Evolutionary conservation across 169 alveolate species (phyloP).

Genomic region (Eimeria necatrix): DNA sequence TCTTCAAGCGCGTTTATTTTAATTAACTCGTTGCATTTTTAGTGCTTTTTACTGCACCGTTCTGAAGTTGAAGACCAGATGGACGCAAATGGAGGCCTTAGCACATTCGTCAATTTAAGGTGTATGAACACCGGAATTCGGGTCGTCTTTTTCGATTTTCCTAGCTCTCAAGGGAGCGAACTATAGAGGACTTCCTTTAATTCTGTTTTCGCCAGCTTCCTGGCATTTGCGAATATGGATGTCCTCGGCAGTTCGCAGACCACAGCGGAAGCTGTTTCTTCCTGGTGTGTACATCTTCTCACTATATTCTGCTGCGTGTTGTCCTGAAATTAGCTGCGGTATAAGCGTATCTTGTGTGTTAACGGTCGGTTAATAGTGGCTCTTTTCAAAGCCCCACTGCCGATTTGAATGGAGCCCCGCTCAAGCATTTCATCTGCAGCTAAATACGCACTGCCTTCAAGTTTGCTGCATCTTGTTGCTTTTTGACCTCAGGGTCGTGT

Average conservation of each 20-base stretch:
- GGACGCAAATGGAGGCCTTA: neutral
- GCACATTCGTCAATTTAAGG: neutral
- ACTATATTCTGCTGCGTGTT: neutral
- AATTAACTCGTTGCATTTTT: neutral
- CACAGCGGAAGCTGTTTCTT: slow-evolving; percentile 1
- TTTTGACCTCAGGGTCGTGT: slow-evolving; percentile 5
- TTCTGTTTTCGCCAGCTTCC: neutral
- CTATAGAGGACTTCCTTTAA: neutral
- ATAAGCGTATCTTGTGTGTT: neutral
- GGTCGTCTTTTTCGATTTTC: neutral
- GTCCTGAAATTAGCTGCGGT: neutral
- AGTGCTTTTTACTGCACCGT: neutral
- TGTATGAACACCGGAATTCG: neutral
- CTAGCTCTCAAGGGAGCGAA: too few species aligned
- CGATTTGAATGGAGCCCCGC: too few species aligned
- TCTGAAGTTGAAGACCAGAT: neutral
- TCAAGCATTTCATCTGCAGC: too few species aligned
- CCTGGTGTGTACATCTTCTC: neutral
- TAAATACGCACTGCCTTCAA: too few species aligned
- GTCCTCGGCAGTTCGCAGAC: neutral
- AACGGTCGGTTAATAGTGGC: too few species aligned
- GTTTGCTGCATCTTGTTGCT: neutral
- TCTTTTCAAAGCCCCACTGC: too few species aligned
- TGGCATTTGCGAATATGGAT: slow-evolving; percentile 11
- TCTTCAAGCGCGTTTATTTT: neutral